Conservation (phyloP, 495 filamentous ascomycete genomes). For the Aspergillus ostianus region DNA sequence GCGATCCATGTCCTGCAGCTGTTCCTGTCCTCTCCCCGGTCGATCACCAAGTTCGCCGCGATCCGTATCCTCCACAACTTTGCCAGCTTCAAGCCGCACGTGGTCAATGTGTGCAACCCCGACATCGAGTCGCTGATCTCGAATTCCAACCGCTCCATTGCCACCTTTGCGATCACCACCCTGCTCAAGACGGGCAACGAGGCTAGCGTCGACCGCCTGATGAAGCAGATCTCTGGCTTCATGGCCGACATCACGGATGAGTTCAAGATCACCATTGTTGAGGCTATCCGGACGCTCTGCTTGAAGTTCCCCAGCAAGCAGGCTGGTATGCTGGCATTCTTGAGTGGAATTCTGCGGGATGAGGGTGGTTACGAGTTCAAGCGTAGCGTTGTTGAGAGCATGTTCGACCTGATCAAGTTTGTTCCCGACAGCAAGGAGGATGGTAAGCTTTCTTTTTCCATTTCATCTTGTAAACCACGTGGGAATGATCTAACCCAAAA, state of each 20-base stretch:
- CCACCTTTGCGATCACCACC: slow-evolving; percentile 97
- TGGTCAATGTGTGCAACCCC: slow-evolving; percentile 89
- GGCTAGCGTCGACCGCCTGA: slow-evolving; percentile 90
- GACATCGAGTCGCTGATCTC: slow-evolving; percentile 96
- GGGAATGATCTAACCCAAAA: slow-evolving; percentile 8
- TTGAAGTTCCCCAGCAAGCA: slow-evolving; percentile 98
- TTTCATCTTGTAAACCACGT: not conserved
- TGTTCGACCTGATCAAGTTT: slow-evolving; percentile 99
- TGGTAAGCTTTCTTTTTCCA: slow-evolving; percentile 36
- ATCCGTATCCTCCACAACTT: slow-evolving; percentile 96
- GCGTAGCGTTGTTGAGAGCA: slow-evolving; percentile 95
- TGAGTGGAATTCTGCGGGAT: slow-evolving; percentile 91
- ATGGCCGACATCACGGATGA: slow-evolving; percentile 98
- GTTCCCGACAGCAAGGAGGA: slow-evolving; percentile 98
- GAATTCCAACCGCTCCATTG: slow-evolving; percentile 95
- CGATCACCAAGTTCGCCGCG: slow-evolving; percentile 96
- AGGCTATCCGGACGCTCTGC: slow-evolving; percentile 93
- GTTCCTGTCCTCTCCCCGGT: slow-evolving; percentile 93
- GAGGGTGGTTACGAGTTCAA: slow-evolving; percentile 99
- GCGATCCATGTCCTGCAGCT: slow-evolving; percentile 94
- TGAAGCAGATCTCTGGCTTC: slow-evolving; percentile 97
- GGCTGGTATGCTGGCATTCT: slow-evolving; percentile 93
- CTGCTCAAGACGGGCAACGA: slow-evolving; percentile 98
- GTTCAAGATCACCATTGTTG: slow-evolving; percentile 99
- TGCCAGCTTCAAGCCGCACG: slow-evolving; percentile 89